Conservation (phyloP, 1,139 yeast species). For the Kurtzmaniella quercitrusa region DNA sequence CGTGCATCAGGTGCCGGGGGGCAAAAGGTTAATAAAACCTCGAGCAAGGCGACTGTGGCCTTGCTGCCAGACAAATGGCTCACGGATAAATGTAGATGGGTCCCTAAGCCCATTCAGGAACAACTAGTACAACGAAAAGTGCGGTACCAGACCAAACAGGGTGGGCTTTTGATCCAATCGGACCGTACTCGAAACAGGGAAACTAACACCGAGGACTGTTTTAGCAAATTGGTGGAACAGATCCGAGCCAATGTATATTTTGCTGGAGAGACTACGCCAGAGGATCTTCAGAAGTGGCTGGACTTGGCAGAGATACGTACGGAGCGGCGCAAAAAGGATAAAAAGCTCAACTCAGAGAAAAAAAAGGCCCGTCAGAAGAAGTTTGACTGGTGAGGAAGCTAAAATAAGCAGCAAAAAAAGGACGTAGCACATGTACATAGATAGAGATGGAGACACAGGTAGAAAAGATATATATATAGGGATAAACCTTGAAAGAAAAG, state of each 20-base stretch:
- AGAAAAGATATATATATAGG: no score
- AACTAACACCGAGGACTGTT: constrained; percentile 56
- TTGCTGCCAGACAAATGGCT: constrained; percentile 47
- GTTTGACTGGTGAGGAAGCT: constrained; percentile 23
- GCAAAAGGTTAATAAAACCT: constrained; percentile 85
- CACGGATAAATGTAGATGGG: constrained; percentile 49
- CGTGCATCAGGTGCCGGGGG: constrained; percentile 94
- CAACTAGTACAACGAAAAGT: constrained; percentile 40
- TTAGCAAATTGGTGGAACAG: constrained; percentile 51
- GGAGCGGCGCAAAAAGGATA: constrained; percentile 46
- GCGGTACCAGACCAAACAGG: constrained; percentile 52
- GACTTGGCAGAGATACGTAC: constrained; percentile 41
- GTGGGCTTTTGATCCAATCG: constrained; percentile 61
- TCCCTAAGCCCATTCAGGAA: constrained; percentile 49
- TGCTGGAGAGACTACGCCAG: constrained; percentile 47
- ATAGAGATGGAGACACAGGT: no score
- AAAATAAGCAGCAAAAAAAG: no score
- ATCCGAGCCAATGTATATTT: constrained; percentile 46
- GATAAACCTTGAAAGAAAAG: no score
- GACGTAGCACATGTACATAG: no score
- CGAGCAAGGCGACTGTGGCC: constrained; percentile 71
- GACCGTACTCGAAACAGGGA: constrained; percentile 60
- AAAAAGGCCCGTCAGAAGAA: constrained; percentile 46
- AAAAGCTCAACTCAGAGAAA: constrained; percentile 52
- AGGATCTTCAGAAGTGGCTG: constrained; percentile 54